Base-by-base conservation (phyloP, 1,284 basidiomycete species). In the Phaffia rhodozyma region DNA sequence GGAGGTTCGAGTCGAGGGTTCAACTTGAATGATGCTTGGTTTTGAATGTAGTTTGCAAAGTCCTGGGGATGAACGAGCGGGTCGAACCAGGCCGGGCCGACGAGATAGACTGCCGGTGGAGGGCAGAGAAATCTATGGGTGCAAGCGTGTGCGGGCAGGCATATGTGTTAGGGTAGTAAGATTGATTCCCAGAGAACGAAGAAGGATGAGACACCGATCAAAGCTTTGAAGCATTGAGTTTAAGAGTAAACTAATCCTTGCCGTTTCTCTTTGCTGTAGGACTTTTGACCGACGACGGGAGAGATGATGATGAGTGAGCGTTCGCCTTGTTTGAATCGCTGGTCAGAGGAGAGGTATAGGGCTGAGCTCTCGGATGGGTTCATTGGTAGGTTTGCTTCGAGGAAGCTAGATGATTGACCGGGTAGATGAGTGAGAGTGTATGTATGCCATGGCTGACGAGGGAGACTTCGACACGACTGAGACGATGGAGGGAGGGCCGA, bases 231-330 rank as follows among this genome's bases (percentile, higher is more conserved):
- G 23, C 27, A 38, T 32, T 16, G 32, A 54, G 53, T 21, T 55
- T 23, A 23, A 53, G 38, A 23, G 13, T 5, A 11, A 1, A 25
- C 1, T 7, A 27, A 23, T 38, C 68, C 79, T 62, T 68, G 87
- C 81, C 93, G 83, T 76, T 97, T 96, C 76, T 97, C 93, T 16
- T 86, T 91, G 50, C 91, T 92, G 72, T 97, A 97, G 23, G 89
- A 91, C 75, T 97, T 96, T 78, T 97, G 94, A 2, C 91, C 94
- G 50, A 97, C 91, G 72, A 89, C 91, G 73, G 89, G 91, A 29
- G 91, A 93, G 87, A 96, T 91, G 71, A 97, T 88, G 65, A 96
- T 87, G 66, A 97, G 84, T 16, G 89, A 92, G 60, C 91, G 83
- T 76, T 97, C 93, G 56, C 93, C 93, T 70, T 89, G 86, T 1